A percentile compares a stretch with the other conserved stretches of the same genome.
Conservation (phyloP, 345 rosid genomes). For the Dovyalis caffra region DNA sequence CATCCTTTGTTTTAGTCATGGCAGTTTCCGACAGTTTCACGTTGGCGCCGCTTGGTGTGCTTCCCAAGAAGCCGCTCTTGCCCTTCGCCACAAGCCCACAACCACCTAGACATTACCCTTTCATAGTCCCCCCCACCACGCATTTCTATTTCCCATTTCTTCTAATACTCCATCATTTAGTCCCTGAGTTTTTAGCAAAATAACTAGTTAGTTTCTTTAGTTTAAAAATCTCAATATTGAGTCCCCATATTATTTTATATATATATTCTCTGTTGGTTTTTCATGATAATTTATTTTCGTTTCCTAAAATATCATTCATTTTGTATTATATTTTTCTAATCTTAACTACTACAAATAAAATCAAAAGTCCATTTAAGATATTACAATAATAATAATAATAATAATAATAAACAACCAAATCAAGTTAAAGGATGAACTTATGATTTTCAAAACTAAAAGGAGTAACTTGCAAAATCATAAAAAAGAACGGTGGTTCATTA, state of each 20-base stretch:
- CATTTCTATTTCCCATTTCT: not conserved
- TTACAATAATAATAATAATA: no score
- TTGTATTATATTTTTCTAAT: no score
- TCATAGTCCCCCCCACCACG: slow-evolving; percentile 1
- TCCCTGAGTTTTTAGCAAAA: not conserved
- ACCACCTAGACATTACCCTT: not conserved
- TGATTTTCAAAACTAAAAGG: not conserved
- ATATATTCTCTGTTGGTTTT: not conserved
- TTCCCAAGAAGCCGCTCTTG: slow-evolving; percentile 8
- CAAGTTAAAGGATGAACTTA: not conserved
- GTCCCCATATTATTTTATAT: not conserved
- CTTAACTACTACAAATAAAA: not conserved
- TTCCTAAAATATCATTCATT: not conserved
- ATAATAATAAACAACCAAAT: no score
- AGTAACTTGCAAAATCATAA: not conserved
- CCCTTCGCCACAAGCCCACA: not conserved
- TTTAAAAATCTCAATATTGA: not conserved
- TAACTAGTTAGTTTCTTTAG: not conserved
- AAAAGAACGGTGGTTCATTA: no score
- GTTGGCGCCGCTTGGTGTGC: slow-evolving; percentile 22
- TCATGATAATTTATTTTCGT: not conserved
- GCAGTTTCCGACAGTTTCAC: slow-evolving; percentile 14
- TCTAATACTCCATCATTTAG: not conserved
- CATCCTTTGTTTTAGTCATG: not conserved
- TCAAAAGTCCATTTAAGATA: not conserved